Conservation (phyloP, 768 basidiomycete genomes). For the Podaxis rugospora region DNA sequence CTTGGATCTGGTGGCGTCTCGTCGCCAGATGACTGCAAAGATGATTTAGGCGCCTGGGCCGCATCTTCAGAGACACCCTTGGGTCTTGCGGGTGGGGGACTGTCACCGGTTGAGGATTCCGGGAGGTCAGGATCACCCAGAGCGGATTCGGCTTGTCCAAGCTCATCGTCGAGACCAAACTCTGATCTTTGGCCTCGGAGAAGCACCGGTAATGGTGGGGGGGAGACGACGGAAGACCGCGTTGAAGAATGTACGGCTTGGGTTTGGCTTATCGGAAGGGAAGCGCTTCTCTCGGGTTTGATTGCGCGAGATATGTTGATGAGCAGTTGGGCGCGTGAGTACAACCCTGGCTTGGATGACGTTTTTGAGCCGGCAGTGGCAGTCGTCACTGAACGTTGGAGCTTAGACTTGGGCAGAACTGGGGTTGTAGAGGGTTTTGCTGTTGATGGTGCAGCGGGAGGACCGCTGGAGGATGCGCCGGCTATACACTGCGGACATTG, state of each 20-base stretch:
- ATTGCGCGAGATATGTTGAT: slow-evolving; percentile 19
- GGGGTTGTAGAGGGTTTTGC: not conserved
- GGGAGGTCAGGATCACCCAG: slow-evolving; percentile 9
- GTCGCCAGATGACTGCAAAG: slow-evolving; percentile 8
- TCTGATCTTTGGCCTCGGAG: slow-evolving; percentile 30
- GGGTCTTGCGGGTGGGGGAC: not conserved
- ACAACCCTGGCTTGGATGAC: slow-evolving; percentile 14
- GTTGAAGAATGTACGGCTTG: slow-evolving; percentile 13
- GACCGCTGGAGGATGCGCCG: not conserved
- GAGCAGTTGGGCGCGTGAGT: slow-evolving; percentile 17
- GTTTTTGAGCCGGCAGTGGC: slow-evolving; percentile 17
- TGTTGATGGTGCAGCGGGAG: not conserved
- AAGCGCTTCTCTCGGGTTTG: slow-evolving; percentile 19
- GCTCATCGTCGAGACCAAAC: slow-evolving; percentile 22
- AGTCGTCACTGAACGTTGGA: slow-evolving; percentile 21
- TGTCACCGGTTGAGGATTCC: slow-evolving; percentile 1
- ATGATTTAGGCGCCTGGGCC: not conserved
- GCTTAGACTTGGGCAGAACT: not conserved
- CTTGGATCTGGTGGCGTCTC: slow-evolving; percentile 3
- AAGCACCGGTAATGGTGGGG: slow-evolving; percentile 37
- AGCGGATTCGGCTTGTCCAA: slow-evolving; percentile 7
- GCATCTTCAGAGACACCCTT: not conserved
- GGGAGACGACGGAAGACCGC: slow-evolving; percentile 27
- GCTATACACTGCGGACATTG: slow-evolving; percentile 5
- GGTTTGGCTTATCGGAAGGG: slow-evolving; percentile 15